Percentiles rank a stretch among this genome's conserved stretches.
Evolutionary conservation across 139 green algal genomes (phyloP).

Genomic region (Coccomyxa sp.): DNA sequence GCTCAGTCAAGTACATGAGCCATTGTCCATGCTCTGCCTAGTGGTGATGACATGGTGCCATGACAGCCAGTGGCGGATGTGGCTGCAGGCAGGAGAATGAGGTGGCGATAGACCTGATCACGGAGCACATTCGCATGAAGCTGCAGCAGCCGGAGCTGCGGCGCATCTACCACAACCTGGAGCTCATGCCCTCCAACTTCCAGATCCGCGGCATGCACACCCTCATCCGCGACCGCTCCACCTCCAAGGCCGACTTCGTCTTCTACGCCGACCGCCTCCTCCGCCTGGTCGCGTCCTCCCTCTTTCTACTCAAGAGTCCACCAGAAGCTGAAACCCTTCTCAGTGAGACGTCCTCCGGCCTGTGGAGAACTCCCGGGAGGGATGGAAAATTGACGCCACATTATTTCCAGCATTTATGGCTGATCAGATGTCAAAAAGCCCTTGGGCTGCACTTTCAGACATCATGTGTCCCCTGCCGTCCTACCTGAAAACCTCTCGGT

Average conservation of each 20-base stretch:
- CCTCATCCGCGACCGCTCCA: conserved; percentile 83
- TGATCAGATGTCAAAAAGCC: no score
- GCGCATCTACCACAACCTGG: conserved; percentile 87
- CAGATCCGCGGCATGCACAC: conserved; percentile 97
- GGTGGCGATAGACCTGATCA: conserved; percentile 97
- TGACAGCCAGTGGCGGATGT: not conserved
- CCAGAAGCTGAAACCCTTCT: no score
- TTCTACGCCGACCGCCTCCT: conserved; percentile 91
- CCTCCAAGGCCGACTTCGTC: conserved; percentile 88
- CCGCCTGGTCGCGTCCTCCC: conserved; percentile 43
- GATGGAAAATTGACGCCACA: no score
- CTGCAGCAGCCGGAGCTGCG: conserved; percentile 89
- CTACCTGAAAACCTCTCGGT: no score
- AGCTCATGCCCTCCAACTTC: conserved; percentile 91
- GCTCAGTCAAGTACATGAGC: no score
- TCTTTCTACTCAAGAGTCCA: not conserved
- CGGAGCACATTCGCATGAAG: conserved; percentile 93
- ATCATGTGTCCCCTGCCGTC: no score
- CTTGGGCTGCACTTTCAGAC: no score
- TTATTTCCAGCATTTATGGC: no score
- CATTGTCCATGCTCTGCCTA: no score
- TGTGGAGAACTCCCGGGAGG: no score
- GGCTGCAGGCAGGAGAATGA: conserved; percentile 47
- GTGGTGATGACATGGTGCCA: not conserved
- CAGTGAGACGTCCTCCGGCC: no score